A percentile compares a stretch with the other conserved stretches of the same genome.
phyloP scores from a whole-genome alignment of 148 eudicot genomes.

The Drosera capensis region DNA sequence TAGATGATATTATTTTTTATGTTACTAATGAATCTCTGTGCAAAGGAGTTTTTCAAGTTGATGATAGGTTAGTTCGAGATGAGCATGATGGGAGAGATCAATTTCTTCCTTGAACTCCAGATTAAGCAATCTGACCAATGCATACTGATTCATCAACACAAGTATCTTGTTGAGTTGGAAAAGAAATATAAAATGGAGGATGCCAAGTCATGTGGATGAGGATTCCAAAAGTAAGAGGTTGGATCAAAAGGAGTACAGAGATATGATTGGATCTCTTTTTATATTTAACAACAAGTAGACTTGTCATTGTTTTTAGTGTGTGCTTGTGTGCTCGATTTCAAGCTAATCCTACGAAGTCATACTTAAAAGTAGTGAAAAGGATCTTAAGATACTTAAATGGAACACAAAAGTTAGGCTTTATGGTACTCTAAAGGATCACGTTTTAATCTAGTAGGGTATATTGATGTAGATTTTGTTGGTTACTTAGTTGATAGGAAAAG shows the following conservation, averaged over 20 bases:
- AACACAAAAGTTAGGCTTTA: too few relatives aligned
- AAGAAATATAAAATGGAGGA: background rate
- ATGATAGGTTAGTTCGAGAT: slow-evolving; percentile 3
- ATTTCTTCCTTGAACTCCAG: too few relatives aligned
- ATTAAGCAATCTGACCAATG: background rate
- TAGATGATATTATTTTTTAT: slow-evolving; percentile 1
- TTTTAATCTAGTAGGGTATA: too few relatives aligned
- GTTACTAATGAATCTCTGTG: background rate
- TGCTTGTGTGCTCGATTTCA: background rate
- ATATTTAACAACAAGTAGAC: background rate
- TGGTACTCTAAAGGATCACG: too few relatives aligned
- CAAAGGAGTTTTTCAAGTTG: background rate
- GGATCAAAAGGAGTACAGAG: too few relatives aligned
- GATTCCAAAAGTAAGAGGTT: background rate
- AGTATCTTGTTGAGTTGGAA: background rate
- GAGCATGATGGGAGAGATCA: slow-evolving; percentile 4
- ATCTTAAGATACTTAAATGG: too few relatives aligned
- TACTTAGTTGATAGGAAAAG: too few relatives aligned
- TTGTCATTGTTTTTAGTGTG: background rate
- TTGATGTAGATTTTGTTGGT: too few relatives aligned
- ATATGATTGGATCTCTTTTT: too few relatives aligned
- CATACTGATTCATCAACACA: background rate
- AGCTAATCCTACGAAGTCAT: background rate
- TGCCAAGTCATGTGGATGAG: background rate
- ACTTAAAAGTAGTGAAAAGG: too few relatives aligned